Conservation (phyloP, 2,329 filamentous ascomycete species). For the Hypoxylon sp. region DNA sequence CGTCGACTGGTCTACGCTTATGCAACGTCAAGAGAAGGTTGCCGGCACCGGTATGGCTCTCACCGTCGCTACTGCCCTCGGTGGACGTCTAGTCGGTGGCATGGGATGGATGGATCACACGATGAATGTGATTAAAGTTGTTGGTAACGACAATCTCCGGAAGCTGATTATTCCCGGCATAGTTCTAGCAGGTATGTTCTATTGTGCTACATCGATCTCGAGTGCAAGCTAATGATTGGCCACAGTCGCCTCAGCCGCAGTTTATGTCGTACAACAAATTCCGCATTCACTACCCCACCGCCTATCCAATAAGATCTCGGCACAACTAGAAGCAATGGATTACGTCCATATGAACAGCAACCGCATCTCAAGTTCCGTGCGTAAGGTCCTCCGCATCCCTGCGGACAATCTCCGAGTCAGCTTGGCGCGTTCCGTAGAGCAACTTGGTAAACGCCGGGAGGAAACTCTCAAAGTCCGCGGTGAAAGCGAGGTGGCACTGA, state of each 20-base stretch:
- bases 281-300: conserved; percentile 90
- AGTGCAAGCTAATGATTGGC: conserved; percentile 39
- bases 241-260: conserved; percentile 79
- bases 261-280: conserved; percentile 88
- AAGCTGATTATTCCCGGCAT: conserved; percentile 86
- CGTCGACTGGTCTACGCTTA: conserved; percentile 85
- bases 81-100: conserved; percentile 84
- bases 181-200: conserved; percentile 79
- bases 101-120: conserved; percentile 92
- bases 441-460: conserved; percentile 82
- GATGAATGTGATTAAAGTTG: conserved; percentile 82
- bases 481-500: conserved; percentile 88
- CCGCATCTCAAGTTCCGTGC: conserved; percentile 87
- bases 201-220: conserved; percentile 19
- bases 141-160: conserved; percentile 86
- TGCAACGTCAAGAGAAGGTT: conserved; percentile 94
- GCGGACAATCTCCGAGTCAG: conserved; percentile 88
- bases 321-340: conserved; percentile 85
- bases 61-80: conserved; percentile 89
- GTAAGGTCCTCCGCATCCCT: conserved; percentile 89
- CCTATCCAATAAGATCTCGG: conserved; percentile 85
- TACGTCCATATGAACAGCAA: conserved; percentile 91
- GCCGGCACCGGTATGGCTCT: conserved; percentile 95
- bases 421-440: conserved; percentile 87
- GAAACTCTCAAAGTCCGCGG: conserved; percentile 85